Evolutionary conservation across 176 grass and related monocot genomes (phyloP).

Genomic region (Typha latifolia): DNA sequence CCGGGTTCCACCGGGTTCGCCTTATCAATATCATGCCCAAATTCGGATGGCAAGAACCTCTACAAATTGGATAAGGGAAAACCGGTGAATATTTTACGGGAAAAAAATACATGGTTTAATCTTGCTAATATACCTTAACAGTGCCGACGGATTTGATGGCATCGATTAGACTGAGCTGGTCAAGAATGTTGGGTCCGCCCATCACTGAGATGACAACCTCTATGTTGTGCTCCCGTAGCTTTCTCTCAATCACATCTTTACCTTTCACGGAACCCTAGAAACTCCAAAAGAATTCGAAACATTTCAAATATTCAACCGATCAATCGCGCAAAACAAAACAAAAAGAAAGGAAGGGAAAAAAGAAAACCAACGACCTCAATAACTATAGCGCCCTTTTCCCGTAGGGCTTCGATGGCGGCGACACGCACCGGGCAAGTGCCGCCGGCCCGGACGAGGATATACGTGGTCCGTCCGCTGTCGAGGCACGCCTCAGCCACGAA

Average conservation of each 20-base stretch:
- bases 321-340: background rate
- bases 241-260: slow-evolving; percentile 29
- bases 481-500: slow-evolving; percentile 63
- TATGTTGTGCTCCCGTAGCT: slow-evolving; percentile 35
- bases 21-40: slow-evolving; percentile 74
- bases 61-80: too few species aligned
- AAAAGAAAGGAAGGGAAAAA: background rate
- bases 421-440: slow-evolving; percentile 18
- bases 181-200: slow-evolving; percentile 46
- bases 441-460: slow-evolving; percentile 46
- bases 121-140: slow-evolving; percentile 29
- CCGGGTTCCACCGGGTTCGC: slow-evolving; percentile 56
- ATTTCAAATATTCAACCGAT: background rate
- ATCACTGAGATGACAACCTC: slow-evolving; percentile 61
- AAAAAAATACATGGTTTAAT: background rate
- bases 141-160: slow-evolving; percentile 35
- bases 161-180: slow-evolving; percentile 56
- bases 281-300: too few species aligned
- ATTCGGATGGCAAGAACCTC: slow-evolving; percentile 76
- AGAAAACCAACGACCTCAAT: slow-evolving; percentile 31
- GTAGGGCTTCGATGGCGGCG: slow-evolving; percentile 35
- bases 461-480: slow-evolving; percentile 35
- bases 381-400: slow-evolving; percentile 37
- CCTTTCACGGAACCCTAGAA: slow-evolving; percentile 1
- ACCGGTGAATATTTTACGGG: too few species aligned